Evolutionary conservation across 2,329 filamentous ascomycete genomes (phyloP).

Genomic region (Dactylellina sp.): DNA sequence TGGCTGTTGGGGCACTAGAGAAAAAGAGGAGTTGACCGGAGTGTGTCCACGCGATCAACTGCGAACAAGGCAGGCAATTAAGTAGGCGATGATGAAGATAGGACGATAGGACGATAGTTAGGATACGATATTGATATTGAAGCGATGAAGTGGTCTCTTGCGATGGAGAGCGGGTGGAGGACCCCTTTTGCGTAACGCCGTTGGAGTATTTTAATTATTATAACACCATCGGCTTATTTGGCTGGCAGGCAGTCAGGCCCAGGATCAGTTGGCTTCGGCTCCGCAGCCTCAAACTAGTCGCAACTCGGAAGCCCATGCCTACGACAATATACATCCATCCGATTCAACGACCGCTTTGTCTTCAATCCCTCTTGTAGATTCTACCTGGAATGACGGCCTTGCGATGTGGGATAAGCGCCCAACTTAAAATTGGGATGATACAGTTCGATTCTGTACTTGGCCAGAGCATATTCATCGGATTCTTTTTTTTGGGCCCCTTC

Average conservation of each 20-base stretch:
- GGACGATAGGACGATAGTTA: background rate
- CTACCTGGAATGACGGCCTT: background rate
- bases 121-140: background rate
- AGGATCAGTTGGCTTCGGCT: constrained; percentile 28
- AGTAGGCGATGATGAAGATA: background rate
- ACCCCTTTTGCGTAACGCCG: too few species aligned
- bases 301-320: constrained; percentile 8
- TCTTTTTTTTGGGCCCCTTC: background rate
- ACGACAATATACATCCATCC: constrained; percentile 2
- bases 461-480: background rate
- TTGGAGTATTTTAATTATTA: too few species aligned
- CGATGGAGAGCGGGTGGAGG: too few species aligned
- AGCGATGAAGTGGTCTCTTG: constrained; percentile 2
- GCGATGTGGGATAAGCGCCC: background rate
- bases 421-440: constrained; percentile 2
- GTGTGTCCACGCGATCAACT: constrained; percentile 16
- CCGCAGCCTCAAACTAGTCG: constrained; percentile 29
- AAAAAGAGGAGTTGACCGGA: background rate
- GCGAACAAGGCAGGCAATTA: background rate
- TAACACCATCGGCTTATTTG: too few species aligned
- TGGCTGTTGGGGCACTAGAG: background rate
- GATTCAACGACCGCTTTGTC: constrained; percentile 9
- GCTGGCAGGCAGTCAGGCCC: constrained; percentile 7
- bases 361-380: too few species aligned
- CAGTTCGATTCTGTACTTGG: constrained; percentile 30